Base-by-base conservation (phyloP, 2,329 filamentous ascomycete species). In the Eutypella sp. region DNA sequence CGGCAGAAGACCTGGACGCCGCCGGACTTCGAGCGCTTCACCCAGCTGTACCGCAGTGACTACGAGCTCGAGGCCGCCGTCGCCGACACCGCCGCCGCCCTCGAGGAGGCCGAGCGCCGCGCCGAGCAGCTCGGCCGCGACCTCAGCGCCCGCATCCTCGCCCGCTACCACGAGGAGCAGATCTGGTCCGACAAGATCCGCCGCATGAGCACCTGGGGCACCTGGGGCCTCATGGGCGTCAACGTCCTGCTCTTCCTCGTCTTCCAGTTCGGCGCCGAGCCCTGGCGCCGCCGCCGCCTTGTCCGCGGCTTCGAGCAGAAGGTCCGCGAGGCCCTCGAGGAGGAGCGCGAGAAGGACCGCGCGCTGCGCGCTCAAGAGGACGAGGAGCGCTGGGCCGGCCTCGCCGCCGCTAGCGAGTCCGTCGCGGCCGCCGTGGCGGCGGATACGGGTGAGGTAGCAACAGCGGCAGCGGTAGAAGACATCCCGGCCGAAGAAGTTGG, bases 141-240 rank as follows among this genome's bases (percentile, higher is more conserved):
- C 57, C 72, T 99, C 44, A 92, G 87, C 62, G 83, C 85, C 50
- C 83, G 85, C 42, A 96, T 97, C 57, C 73, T 96, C 42, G 87
- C 87, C 50, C 82, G 95, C 49, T 99, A 99, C 67, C 93, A 99
- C 66, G 93, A 99, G 70, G 93, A 99, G 72, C 93, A 99, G 71
- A 95, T 99, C 46, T 99, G 93, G 93, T 95, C 89, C 62, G 93
- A 99, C 65, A 92, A 95, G 57, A 99, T 99, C 63, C 79, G 93
- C 29, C 78, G 93, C 54, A 96, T 96, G 75, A 93, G 87, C 64
- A 99, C 93, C 0, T 99, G 93, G 93, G 92, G 95, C 29, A 99
- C 93, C 0, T 97, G 95, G 83, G 93, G 92, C 0, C 72, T 99
- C 50, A 99, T 99, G 93, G 92, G 92, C 20, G 81, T 97, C 60